Evolutionary conservation across 306 rosid genomes (phyloP).

Genomic region (Dalbergia cochinchinensis): DNA sequence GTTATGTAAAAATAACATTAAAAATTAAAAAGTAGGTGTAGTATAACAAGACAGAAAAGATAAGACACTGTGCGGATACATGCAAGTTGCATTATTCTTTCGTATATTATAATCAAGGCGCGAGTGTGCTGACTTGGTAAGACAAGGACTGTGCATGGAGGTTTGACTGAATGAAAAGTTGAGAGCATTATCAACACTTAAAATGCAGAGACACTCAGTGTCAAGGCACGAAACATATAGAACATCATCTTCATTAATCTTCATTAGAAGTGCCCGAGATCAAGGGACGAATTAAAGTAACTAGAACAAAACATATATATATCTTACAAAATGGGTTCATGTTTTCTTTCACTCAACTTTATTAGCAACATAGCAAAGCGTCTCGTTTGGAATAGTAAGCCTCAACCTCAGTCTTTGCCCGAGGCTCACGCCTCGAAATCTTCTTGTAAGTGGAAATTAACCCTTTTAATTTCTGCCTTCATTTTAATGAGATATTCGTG

Average conservation of each 20-base stretch:
- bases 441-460: conserved; percentile 14
- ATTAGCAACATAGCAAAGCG: conserved; percentile 30
- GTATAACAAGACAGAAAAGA: not conserved
- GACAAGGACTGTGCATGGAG: not conserved
- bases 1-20: not conserved
- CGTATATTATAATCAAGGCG: not conserved
- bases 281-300: not conserved
- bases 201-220: not conserved
- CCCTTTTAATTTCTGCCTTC: no score
- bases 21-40: not conserved
- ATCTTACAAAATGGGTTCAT: conserved; percentile 19
- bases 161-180: not conserved
- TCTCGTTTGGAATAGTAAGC: not conserved
- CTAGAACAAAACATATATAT: no score
- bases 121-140: conserved; percentile 10
- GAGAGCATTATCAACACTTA: not conserved
- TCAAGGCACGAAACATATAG: not conserved
- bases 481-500: no score
- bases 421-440: not conserved
- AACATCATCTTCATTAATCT: not conserved
- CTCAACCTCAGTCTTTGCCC: not conserved
- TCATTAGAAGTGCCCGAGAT: not conserved
- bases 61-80: not conserved
- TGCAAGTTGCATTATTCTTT: not conserved
- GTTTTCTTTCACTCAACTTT: conserved; percentile 9